Percentiles rank a stretch among this genome's conserved stretches.
phyloP scores from a whole-genome alignment of 805 yeast genomes.

The Yamadazyma sp. region DNA sequence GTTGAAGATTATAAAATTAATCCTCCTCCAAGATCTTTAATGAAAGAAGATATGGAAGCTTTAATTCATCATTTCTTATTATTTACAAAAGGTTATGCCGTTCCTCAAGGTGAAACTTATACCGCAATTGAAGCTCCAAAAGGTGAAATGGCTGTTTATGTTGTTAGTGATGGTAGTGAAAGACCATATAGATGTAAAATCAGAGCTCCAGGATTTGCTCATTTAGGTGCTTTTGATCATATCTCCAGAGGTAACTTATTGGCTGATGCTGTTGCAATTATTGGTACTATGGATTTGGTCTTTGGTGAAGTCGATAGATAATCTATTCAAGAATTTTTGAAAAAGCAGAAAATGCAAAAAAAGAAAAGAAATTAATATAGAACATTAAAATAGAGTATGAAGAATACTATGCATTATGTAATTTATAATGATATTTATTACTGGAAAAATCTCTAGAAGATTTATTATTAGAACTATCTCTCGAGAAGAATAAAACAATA shows the following conservation, averaged over 20 bases:
- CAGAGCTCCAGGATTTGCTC: constrained; percentile 93
- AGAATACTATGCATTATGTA: not conserved
- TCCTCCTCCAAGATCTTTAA: constrained; percentile 75
- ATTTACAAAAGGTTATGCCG: constrained; percentile 84
- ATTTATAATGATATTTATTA: not conserved
- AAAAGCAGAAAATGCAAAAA: not conserved
- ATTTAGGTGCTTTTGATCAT: constrained; percentile 84
- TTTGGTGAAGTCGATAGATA: constrained; percentile 93
- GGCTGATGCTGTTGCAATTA: constrained; percentile 91
- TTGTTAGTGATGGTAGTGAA: constrained; percentile 85
- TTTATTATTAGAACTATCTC: no score
- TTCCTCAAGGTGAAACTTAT: constrained; percentile 88
- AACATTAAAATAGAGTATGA: constrained; percentile 1
- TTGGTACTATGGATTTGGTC: constrained; percentile 93
- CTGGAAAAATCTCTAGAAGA: no score
- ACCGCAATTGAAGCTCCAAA: constrained; percentile 92
- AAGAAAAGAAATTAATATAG: constrained; percentile 1
- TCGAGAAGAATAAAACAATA: no score
- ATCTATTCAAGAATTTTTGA: constrained; percentile 9
- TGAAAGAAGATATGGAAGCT: constrained; percentile 94
- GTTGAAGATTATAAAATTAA: constrained; percentile 85
- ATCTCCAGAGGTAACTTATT: constrained; percentile 81
- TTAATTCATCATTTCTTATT: constrained; percentile 84
- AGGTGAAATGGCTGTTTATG: constrained; percentile 92
- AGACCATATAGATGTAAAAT: constrained; percentile 91